A percentile compares a stretch with the other conserved stretches of the same genome.
phyloP scores from a whole-genome alignment of 2,329 filamentous ascomycete species.

The Sporothrix phasma region DNA sequence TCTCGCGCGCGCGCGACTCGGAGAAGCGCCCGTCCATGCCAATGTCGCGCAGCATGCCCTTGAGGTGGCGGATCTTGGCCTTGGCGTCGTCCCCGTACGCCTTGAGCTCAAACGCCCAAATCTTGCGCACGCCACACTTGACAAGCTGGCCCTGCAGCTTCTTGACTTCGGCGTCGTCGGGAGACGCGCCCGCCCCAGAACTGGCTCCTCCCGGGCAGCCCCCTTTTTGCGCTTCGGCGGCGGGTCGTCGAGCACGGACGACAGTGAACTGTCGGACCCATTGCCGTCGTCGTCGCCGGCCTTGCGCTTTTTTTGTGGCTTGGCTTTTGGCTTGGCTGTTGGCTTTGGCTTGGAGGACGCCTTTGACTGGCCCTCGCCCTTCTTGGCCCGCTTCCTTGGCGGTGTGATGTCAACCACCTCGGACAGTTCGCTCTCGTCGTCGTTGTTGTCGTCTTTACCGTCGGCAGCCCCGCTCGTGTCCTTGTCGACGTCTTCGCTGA shows the following conservation, averaged over 20 bases:
- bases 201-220: constrained; percentile 24
- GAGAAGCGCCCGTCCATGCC: constrained; percentile 90
- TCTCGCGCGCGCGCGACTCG: constrained; percentile 70
- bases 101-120: constrained; percentile 81
- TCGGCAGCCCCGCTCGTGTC: not conserved
- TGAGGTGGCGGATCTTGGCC: constrained; percentile 76
- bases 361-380: constrained; percentile 12
- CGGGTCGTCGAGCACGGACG: constrained; percentile 66
- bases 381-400: constrained; percentile 22
- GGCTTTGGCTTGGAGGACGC: not conserved
- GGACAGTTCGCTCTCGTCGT: constrained; percentile 13
- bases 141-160: constrained; percentile 74
- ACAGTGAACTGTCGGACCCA: constrained; percentile 50
- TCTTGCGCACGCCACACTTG: constrained; percentile 86
- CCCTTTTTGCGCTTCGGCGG: constrained; percentile 29
- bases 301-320: not conserved
- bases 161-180: constrained; percentile 74
- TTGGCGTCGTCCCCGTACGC: constrained; percentile 58
- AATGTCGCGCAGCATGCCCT: constrained; percentile 63
- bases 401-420: constrained; percentile 9
- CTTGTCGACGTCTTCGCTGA: not conserved
- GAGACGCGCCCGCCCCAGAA: constrained; percentile 32
- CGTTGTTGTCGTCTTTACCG: constrained; percentile 6
- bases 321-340: not conserved
- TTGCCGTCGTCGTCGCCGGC: not conserved